Conservation (phyloP, 169 alveolate genomes). For the Eimeria necatrix region DNA sequence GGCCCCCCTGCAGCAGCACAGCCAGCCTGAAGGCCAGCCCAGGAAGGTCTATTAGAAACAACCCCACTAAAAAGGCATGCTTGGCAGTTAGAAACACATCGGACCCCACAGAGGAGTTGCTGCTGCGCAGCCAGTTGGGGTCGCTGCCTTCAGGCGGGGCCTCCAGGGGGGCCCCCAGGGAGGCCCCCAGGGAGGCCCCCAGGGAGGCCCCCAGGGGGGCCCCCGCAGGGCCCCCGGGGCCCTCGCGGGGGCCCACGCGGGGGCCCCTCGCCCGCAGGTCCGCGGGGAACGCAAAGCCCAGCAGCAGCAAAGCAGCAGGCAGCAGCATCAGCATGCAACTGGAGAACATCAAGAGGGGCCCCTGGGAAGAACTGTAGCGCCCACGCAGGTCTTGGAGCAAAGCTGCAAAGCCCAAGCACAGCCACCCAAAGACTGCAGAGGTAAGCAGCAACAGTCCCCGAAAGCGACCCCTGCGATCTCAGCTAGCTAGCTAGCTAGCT, state of each 20-base stretch:
- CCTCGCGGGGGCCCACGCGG: background rate
- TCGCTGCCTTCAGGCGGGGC: background rate
- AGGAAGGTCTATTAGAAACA: constrained; percentile 85
- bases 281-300: constrained; percentile 56
- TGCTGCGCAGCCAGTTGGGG: background rate
- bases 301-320: constrained; percentile 42
- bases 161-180: constrained; percentile 8
- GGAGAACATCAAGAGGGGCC: background rate
- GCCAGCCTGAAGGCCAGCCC: constrained; percentile 79
- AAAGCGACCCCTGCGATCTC: no score
- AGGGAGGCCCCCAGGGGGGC: background rate
- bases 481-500: no score
- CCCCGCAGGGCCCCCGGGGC: constrained; percentile 31
- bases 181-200: background rate
- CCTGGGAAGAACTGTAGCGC: constrained; percentile 40
- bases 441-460: no score
- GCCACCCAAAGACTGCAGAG: background rate
- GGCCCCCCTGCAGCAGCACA: constrained; percentile 52
- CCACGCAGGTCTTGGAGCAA: background rate
- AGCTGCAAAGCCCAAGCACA: background rate
- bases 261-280: constrained; percentile 29
- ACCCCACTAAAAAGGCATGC: constrained; percentile 85
- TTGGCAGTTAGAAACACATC: constrained; percentile 85
- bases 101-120: constrained; percentile 35
- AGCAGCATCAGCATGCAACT: constrained; percentile 47